phyloP scores from a whole-genome alignment of 495 filamentous ascomycete species.

The Niebla homalea region DNA sequence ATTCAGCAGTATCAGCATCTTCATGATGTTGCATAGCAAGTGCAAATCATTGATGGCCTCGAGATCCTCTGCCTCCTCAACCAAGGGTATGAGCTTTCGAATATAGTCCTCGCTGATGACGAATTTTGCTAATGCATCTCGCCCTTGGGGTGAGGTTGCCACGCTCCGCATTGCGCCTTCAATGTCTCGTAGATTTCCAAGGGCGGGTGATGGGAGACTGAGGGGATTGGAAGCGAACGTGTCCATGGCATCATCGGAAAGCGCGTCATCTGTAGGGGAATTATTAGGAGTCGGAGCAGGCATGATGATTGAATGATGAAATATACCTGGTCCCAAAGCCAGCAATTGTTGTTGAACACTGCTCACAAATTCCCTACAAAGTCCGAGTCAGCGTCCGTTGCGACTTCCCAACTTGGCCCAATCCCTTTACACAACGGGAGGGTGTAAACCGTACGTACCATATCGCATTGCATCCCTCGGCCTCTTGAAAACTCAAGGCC shows the following conservation, averaged over 20 bases:
- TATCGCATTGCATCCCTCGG: slow-evolving; percentile 83
- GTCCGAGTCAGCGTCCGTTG: not conserved
- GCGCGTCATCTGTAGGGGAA: slow-evolving; percentile 54
- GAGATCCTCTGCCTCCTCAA: slow-evolving; percentile 77
- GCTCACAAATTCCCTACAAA: slow-evolving; percentile 79
- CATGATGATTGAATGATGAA: slow-evolving; percentile 7
- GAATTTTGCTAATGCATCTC: slow-evolving; percentile 81
- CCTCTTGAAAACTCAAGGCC: slow-evolving; percentile 96
- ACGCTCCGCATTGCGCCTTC: slow-evolving; percentile 67
- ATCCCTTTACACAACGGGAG: not conserved
- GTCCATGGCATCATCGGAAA: slow-evolving; percentile 80
- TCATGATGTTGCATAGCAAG: slow-evolving; percentile 94
- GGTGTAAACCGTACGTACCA: slow-evolving; percentile 43
- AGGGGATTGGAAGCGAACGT: slow-evolving; percentile 44
- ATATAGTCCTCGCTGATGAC: slow-evolving; percentile 80
- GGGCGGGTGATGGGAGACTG: slow-evolving; percentile 60
- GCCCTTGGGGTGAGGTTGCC: slow-evolving; percentile 57
- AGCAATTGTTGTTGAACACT: slow-evolving; percentile 60
- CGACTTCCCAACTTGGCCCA: no score
- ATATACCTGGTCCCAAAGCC: slow-evolving; percentile 35
- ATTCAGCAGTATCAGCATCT: slow-evolving; percentile 84
- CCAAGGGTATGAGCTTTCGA: slow-evolving; percentile 68
- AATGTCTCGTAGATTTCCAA: slow-evolving; percentile 69
- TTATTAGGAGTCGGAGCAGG: not conserved
- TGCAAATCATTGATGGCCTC: slow-evolving; percentile 80